phyloP scores from a whole-genome alignment of 306 rosid species.

The Lathyrus aphaca region DNA sequence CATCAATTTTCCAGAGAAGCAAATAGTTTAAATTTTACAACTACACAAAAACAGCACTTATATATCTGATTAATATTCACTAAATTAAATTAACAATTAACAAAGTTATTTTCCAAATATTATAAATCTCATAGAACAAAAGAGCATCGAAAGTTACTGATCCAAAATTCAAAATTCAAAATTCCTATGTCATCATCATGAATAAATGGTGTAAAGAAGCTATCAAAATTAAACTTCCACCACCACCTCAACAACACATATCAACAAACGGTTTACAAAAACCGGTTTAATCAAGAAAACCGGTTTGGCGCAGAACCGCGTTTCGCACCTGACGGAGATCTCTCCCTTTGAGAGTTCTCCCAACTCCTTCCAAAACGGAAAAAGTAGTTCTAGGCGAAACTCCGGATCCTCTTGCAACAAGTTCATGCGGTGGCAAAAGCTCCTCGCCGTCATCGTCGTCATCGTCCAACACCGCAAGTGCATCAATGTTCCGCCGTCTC shows the following conservation, averaged over 20 bases:
- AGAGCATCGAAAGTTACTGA: not conserved
- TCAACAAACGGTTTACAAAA: not conserved
- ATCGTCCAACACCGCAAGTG: constrained; percentile 36
- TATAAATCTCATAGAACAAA: constrained; percentile 14
- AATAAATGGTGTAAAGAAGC: not conserved
- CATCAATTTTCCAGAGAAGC: not conserved
- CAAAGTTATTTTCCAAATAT: constrained; percentile 17
- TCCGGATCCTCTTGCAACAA: constrained; percentile 68
- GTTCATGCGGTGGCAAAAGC: constrained; percentile 84
- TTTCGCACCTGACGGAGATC: constrained; percentile 90
- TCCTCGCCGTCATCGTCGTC: constrained; percentile 52
- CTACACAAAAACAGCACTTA: not conserved
- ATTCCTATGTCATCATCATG: not conserved
- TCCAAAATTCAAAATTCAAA: constrained; percentile 16
- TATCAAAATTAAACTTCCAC: constrained; percentile 40
- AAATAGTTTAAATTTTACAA: not conserved
- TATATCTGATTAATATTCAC: not conserved
- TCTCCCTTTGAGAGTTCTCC: constrained; percentile 90
- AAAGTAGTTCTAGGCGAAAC: constrained; percentile 72
- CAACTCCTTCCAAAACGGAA: constrained; percentile 85
- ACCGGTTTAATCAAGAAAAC: constrained; percentile 66
- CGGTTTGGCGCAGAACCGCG: constrained; percentile 82
- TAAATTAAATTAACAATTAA: not conserved
- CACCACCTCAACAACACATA: not conserved
- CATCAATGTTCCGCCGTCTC: constrained; percentile 37